Conservation (phyloP, 1,139 yeast genomes). For the Zhuliangozyma parablackwelliae region DNA sequence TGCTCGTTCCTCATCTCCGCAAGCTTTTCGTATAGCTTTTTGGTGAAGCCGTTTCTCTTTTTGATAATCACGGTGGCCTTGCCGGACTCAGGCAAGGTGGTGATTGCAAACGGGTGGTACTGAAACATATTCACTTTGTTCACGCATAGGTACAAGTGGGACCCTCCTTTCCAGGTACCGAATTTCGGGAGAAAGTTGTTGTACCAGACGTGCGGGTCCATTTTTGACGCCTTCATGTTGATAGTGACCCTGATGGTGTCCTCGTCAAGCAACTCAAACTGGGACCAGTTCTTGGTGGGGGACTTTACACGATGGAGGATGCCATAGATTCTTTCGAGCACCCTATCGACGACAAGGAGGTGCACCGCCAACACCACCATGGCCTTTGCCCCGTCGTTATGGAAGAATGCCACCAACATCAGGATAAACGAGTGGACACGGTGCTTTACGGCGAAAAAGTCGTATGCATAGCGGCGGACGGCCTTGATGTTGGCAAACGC, state of each 20-base stretch:
- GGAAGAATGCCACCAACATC: constrained; percentile 43
- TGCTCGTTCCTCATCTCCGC: constrained; percentile 10
- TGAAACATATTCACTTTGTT: constrained; percentile 34
- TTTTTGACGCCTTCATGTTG: constrained; percentile 22
- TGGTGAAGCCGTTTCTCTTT: constrained; percentile 43
- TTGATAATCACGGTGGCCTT: constrained; percentile 38
- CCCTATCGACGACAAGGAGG: constrained; percentile 41
- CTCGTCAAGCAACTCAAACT: constrained; percentile 38
- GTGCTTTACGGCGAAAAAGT: constrained; percentile 43
- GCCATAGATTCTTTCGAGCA: constrained; percentile 26
- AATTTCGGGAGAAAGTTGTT: constrained; percentile 29
- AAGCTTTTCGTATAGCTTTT: constrained; percentile 21
- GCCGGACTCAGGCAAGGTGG: constrained; percentile 33
- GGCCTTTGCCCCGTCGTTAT: constrained; percentile 31
- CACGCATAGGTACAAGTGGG: constrained; percentile 40
- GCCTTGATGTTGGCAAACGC: constrained; percentile 35
- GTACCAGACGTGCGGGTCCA: constrained; percentile 24
- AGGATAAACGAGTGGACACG: constrained; percentile 38
- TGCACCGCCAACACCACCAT: constrained; percentile 42
- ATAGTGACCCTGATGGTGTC: constrained; percentile 38
- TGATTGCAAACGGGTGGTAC: constrained; percentile 47
- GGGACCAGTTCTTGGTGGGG: constrained; percentile 39
- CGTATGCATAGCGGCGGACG: constrained; percentile 39
- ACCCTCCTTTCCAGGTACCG: constrained; percentile 47
- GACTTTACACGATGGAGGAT: constrained; percentile 29